Base-by-base conservation (phyloP, 2,329 filamentous ascomycete genomes). In the Camptophora hylomeconis region DNA sequence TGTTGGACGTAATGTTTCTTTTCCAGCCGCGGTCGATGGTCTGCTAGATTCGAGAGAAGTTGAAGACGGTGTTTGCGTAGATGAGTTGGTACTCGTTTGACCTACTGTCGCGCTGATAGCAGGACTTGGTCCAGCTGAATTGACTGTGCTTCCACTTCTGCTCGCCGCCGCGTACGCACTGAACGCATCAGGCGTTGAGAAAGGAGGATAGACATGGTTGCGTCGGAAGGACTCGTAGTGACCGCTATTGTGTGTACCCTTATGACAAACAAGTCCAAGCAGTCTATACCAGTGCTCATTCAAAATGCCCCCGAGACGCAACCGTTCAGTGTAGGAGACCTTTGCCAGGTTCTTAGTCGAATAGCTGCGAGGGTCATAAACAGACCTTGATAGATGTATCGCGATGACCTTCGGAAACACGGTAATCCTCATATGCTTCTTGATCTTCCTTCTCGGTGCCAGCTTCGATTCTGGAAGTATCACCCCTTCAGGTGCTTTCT, bases 171-270 rank as follows among this genome's bases (percentile, higher is more conserved):
- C 76, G 20, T 80, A 80, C 5, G 69, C 67, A 36, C 80, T 77
- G 53, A 92, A 87, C 0, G 74, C 75, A 42, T 80, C 76, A 0
- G 80, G 74, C 5, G 87, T 94, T 2, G 82, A 80, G 49, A 75
- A 95, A 0, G 86, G 86, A 3, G 78, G 61, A 28, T 76, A 72
- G 6, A 82, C 58, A 34, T 81, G 78, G 53, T 95, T 89, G 20
- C 89, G 72, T 18, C 89, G 71, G 53, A 95, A 95, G 1, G 84
- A 87, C 53, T 98, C 89, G 57, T 98, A 98, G 50, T 98, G 89
- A 1, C 89, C 89, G 45, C 84, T 93, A 48, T 93, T 78, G 51
- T 98, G 89, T 38, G 81, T 92, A 20, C 89, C 89, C 47, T 92
- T 92, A 51, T 98, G 89, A 13, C 82, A 92, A 19, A 98, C 83